phyloP scores from a whole-genome alignment of 768 basidiomycete species.

The Dentipellis fragilis region DNA sequence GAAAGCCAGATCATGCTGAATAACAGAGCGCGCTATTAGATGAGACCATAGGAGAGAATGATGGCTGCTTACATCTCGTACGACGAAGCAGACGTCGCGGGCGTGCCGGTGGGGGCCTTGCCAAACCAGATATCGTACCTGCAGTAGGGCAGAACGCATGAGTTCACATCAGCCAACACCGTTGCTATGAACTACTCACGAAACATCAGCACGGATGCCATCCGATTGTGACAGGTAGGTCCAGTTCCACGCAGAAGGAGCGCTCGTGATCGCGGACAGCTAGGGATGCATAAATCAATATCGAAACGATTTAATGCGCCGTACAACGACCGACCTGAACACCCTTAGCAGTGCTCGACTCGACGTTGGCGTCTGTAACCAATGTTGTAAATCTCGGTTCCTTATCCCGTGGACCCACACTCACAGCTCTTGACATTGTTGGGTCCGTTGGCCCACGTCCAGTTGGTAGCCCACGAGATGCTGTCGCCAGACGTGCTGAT shows the following conservation, averaged over 20 bases:
- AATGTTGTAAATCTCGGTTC: neutral
- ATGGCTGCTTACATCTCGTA: conserved; percentile 38
- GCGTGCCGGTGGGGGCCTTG: conserved; percentile 27
- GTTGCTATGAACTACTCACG: conserved; percentile 20
- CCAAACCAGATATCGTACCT: conserved; percentile 52
- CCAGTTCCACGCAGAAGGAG: conserved; percentile 46
- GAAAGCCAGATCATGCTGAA: conserved; percentile 53
- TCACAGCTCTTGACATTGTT: conserved; percentile 50
- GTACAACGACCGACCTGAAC: conserved; percentile 25
- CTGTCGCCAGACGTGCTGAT: conserved; percentile 26
- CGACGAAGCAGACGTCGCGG: conserved; percentile 37
- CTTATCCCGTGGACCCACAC: conserved; percentile 8
- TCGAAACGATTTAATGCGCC: neutral
- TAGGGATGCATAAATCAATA: conserved; percentile 8
- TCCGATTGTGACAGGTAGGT: conserved; percentile 31
- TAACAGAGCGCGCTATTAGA: neutral
- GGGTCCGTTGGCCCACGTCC: conserved; percentile 38
- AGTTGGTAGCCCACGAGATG: conserved; percentile 45
- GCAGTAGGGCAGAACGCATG: neutral
- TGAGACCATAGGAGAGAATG: neutral
- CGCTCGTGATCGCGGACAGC: conserved; percentile 32
- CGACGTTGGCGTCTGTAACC: conserved; percentile 37
- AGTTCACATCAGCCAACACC: neutral
- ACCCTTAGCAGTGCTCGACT: conserved; percentile 37
- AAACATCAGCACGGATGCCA: conserved; percentile 44